Evolutionary conservation across 2,329 filamentous ascomycete genomes (phyloP), one percentile per base, ranked within the genome.

Genomic region (Simplicillium sp.): DNA sequence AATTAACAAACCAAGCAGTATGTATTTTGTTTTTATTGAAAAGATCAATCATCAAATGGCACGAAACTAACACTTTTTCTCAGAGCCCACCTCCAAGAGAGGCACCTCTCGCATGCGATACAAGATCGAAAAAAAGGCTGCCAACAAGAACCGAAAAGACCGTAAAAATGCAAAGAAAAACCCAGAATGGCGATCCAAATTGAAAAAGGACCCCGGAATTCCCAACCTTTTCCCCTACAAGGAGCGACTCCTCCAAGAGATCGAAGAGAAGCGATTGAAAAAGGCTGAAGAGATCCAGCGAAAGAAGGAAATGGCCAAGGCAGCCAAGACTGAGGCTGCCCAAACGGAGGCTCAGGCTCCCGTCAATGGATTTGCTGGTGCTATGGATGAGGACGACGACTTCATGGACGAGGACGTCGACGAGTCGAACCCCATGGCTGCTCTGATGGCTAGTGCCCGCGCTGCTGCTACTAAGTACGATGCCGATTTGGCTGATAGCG

Each of bases 211-310:
- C 55, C 92, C 90, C 17, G 92, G 92, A 37, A 96, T 98, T 47
- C 92, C 92, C 33, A 98, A 97, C 58, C 68, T 96, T 29, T 98
- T 96, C 67, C 92, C 92, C 1, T 96, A 92, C 73, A 98, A 98
- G 70, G 89, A 96, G 62, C 89, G 84, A 71, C 77, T 98, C 20
- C 75, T 98, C 29, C 80, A 89, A 44, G 88, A 98, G 64, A 94
- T 98, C 53, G 92, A 98, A 66, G 87, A 95, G 66, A 83, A 79
- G 54, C 84, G 84, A 57, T 69, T 82, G 50, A 70, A 77, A 60
- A 96, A 90, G 69, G 79, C 80, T 48, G 88, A 95, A 56, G 87
- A 95, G 56, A 73, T 75, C 43, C 71, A 77, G 60, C 76, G 76
- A 57, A 73, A 78, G 53, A 77, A 77, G 47, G 85, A 94, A 56